phyloP scores from a whole-genome alignment of 2,329 filamentous ascomycete genomes.

The Amauroascus niger region DNA sequence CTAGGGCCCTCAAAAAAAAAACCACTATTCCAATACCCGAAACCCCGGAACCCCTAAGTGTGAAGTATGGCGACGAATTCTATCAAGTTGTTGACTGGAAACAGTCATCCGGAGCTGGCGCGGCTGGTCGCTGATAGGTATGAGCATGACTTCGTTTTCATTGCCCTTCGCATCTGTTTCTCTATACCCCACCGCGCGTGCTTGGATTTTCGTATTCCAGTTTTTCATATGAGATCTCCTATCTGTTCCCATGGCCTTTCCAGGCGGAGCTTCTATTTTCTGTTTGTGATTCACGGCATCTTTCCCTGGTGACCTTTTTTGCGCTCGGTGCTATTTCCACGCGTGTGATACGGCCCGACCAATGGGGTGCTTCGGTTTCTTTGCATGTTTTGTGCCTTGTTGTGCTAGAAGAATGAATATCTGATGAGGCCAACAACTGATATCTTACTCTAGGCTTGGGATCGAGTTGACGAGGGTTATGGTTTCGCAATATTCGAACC shows the following conservation, averaged over 20 bases:
- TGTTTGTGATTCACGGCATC: no score
- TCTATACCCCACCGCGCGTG: no score
- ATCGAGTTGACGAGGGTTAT: slow-evolving; percentile 60
- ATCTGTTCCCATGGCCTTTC: no score
- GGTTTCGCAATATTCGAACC: slow-evolving; percentile 58
- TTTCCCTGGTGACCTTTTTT: no score
- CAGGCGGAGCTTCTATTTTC: no score
- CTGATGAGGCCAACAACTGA: neutral
- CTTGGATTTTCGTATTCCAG: no score
- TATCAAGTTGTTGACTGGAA: slow-evolving; percentile 65
- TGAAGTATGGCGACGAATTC: slow-evolving; percentile 57
- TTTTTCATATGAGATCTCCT: no score
- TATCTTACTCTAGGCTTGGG: slow-evolving; percentile 43
- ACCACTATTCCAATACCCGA: no score
- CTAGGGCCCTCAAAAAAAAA: no score
- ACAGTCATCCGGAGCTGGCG: slow-evolving; percentile 63
- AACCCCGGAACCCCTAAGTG: no score
- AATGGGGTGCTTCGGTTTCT: neutral
- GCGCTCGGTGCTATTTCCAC: no score
- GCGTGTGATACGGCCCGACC: neutral
- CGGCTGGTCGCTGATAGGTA: slow-evolving; percentile 60
- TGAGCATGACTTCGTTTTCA: slow-evolving; percentile 18
- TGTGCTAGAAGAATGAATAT: neutral
- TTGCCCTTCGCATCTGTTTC: neutral
- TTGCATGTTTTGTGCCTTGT: no score